A percentile compares a stretch with the other conserved stretches of the same genome.
These are phyloP conservation scores for Begonia fuchsioides DNA, from an alignment of 306 rosid genomes.

Conservation along the genomic window DNA sequence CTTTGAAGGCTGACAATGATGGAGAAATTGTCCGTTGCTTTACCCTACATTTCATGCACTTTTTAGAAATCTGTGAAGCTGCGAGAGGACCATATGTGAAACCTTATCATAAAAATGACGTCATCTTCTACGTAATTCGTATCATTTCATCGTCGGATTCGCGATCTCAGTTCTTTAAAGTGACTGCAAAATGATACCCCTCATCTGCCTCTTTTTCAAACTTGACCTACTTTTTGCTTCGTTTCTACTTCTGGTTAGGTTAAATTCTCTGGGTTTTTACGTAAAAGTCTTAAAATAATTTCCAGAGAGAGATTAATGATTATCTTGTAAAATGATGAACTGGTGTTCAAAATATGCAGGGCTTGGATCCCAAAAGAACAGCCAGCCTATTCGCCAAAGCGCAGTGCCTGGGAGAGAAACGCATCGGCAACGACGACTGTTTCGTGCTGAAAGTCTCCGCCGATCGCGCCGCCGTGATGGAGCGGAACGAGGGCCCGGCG, in stretches of 20 bases:
- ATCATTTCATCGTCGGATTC: constrained; percentile 39
- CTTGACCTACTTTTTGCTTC: not conserved
- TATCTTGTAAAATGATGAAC: not conserved
- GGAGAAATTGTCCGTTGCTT: constrained; percentile 80
- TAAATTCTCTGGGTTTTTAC: no score
- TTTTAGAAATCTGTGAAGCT: not conserved
- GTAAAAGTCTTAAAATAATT: no score
- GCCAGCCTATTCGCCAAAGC: constrained; percentile 86
- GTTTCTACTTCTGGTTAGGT: not conserved
- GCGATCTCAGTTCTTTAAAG: constrained; percentile 13
- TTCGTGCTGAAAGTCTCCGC: constrained; percentile 69
- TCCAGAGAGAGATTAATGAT: no score
- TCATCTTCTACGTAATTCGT: no score
- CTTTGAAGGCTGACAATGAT: constrained; percentile 46
- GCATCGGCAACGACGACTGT: constrained; percentile 70
- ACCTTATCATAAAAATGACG: no score
- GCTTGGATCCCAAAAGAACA: constrained; percentile 88
- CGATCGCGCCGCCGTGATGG: constrained; percentile 67
- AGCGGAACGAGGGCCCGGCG: constrained; percentile 76
- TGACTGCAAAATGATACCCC: constrained; percentile 16
- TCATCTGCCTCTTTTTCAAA: constrained; percentile 52
- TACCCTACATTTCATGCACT: constrained; percentile 39
- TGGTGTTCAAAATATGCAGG: constrained; percentile 26
- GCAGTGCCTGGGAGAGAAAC: constrained; percentile 76
- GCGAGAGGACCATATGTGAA: no score